Evolutionary conservation across 192 early-diverging fungal genomes (phyloP).

Genomic region (Funneliformis geosporum): DNA sequence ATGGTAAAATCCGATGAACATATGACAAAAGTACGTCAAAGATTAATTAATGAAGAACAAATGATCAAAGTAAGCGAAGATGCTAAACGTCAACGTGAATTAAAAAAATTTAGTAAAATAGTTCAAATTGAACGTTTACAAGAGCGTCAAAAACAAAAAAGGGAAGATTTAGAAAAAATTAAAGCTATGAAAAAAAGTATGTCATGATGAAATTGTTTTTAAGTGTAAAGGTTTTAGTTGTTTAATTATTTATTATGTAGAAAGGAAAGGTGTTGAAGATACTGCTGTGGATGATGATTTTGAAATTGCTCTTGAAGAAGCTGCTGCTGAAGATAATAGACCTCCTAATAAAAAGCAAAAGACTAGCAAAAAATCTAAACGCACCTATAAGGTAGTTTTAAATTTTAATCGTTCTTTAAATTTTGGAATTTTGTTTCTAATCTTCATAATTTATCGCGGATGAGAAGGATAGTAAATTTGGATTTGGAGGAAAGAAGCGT

Average conservation of each 20-base stretch:
- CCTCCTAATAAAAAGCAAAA: slow-evolving; percentile 7
- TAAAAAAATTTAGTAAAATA: slow-evolving; percentile 98
- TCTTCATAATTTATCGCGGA: neutral
- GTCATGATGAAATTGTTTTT: neutral
- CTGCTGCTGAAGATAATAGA: slow-evolving; percentile 25
- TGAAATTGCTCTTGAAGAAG: slow-evolving; percentile 66
- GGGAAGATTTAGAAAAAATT: too few relatives aligned
- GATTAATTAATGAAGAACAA: slow-evolving; percentile 81
- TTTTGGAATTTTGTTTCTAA: neutral
- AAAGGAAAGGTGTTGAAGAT: slow-evolving; percentile 55
- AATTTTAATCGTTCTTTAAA: neutral
- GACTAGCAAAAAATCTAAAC: neutral
- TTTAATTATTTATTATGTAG: slow-evolving; percentile 37
- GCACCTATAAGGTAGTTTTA: slow-evolving; percentile 32
- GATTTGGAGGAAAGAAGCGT: slow-evolving; percentile 89
- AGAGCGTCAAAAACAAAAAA: slow-evolving; percentile 86
- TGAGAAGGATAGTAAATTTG: slow-evolving; percentile 79
- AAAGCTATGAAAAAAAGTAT: slow-evolving; percentile 81
- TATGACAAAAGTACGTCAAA: slow-evolving; percentile 88
- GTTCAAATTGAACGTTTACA: slow-evolving; percentile 90
- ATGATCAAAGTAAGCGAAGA: slow-evolving; percentile 80
- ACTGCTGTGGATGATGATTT: slow-evolving; percentile 65
- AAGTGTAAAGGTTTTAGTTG: slow-evolving; percentile 22
- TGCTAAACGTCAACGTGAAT: slow-evolving; percentile 82
- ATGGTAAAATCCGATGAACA: slow-evolving; percentile 98